Conservation (phyloP, 805 yeast species). For the Metschnikowia dekortorum region DNA sequence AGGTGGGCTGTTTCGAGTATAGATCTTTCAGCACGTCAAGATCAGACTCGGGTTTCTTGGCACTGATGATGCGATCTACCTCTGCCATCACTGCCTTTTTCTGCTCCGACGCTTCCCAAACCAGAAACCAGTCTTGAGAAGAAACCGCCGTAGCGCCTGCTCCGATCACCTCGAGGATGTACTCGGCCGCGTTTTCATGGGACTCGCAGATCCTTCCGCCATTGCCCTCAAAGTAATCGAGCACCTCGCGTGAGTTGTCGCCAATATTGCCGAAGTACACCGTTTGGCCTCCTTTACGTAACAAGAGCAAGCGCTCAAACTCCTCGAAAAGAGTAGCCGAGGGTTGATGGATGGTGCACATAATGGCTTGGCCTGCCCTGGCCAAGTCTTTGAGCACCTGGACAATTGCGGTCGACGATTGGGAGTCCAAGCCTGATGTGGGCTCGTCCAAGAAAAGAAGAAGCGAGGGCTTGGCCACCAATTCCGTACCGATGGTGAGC, state of each 20-base stretch:
- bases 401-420: conserved; percentile 54
- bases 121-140: conserved; percentile 8
- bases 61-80: conserved; percentile 22
- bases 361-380: conserved; percentile 49
- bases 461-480: conserved; percentile 50
- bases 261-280: conserved; percentile 14
- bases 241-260: conserved; percentile 3
- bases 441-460: conserved; percentile 45
- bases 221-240: conserved; percentile 9
- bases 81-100: conserved; percentile 60
- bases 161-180: conserved; percentile 12
- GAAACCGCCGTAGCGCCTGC: conserved; percentile 11
- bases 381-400: conserved; percentile 46
- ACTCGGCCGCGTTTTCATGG: conserved; percentile 13
- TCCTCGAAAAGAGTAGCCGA: conserved; percentile 39
- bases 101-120: conserved; percentile 8
- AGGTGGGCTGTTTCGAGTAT: background rate
- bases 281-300: conserved; percentile 12
- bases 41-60: background rate
- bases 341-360: conserved; percentile 54
- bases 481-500: conserved; percentile 50
- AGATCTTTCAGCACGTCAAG: background rate
- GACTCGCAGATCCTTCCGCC: conserved; percentile 7
- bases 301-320: conserved; percentile 63
- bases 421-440: conserved; percentile 31